These are phyloP conservation scores for Simplicillium sp. DNA, from an alignment of 2,329 filamentous ascomycete species.

Conservation along the genomic window DNA sequence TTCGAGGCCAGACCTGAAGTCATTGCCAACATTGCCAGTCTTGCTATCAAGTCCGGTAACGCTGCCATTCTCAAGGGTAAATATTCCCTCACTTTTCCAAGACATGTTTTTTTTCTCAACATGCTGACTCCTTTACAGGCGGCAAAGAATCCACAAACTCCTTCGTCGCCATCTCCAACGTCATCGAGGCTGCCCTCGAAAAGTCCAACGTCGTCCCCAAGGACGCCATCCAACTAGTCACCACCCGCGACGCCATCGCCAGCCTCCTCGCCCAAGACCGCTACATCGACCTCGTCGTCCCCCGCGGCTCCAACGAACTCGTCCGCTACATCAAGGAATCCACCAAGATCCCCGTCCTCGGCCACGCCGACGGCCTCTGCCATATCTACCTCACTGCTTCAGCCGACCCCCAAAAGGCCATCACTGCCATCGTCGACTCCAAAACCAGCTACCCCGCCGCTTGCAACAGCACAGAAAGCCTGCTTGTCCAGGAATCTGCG, in stretches of 20 bases:
- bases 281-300: slow-evolving; percentile 91
- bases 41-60: slow-evolving; percentile 96
- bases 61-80: slow-evolving; percentile 86
- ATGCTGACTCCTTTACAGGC: slow-evolving; percentile 31
- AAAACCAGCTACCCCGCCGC: slow-evolving; percentile 93
- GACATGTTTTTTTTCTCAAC: too few relatives aligned
- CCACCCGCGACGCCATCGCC: slow-evolving; percentile 82
- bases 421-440: slow-evolving; percentile 74
- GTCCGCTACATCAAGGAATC: slow-evolving; percentile 83
- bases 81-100: background rate
- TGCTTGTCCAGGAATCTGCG: slow-evolving; percentile 70
- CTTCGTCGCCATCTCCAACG: slow-evolving; percentile 82
- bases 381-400: slow-evolving; percentile 74
- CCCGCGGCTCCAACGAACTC: slow-evolving; percentile 81
- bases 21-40: slow-evolving; percentile 92
- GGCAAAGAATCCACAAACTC: slow-evolving; percentile 93
- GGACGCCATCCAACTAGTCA: slow-evolving; percentile 85
- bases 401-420: slow-evolving; percentile 63
- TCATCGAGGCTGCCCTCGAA: slow-evolving; percentile 71
- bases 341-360: slow-evolving; percentile 90
- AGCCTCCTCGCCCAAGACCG: slow-evolving; percentile 78
- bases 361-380: slow-evolving; percentile 92
- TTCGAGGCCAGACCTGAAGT: slow-evolving; percentile 97
- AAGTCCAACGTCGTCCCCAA: slow-evolving; percentile 64
- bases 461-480: slow-evolving; percentile 88